A percentile compares a stretch with the other conserved stretches of the same genome.
Evolutionary conservation across 1,284 basidiomycete genomes (phyloP).

Genomic region (Malassezia restricta): DNA sequence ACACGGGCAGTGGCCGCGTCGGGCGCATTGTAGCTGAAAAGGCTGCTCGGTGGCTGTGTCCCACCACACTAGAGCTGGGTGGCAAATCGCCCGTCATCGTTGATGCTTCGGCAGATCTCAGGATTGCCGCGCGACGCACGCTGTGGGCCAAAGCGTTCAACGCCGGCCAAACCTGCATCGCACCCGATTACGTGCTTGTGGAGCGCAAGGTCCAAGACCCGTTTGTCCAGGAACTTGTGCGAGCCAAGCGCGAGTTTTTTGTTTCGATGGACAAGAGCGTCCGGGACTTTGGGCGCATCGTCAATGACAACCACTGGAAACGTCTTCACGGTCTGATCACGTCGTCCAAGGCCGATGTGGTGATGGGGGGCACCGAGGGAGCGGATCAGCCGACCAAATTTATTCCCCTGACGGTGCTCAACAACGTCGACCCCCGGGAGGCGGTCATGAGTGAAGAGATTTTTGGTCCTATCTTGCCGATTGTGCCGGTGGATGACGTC

Average conservation of each 20-base stretch:
- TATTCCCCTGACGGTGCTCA: constrained; percentile 58
- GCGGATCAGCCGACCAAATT: constrained; percentile 54
- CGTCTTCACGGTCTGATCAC: constrained; percentile 59
- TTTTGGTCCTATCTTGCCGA: constrained; percentile 66
- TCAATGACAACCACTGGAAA: constrained; percentile 53
- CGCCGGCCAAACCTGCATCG: constrained; percentile 53
- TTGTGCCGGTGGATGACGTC: constrained; percentile 57
- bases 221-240: constrained; percentile 56
- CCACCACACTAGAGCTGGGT: constrained; percentile 64
- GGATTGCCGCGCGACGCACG: constrained; percentile 51
- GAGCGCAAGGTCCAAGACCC: constrained; percentile 56
- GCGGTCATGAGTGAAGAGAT: constrained; percentile 57
- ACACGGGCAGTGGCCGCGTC: constrained; percentile 57
- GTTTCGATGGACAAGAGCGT: constrained; percentile 47
- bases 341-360: constrained; percentile 59
- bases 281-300: constrained; percentile 51
- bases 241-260: constrained; percentile 49
- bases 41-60: constrained; percentile 73
- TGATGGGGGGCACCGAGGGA: constrained; percentile 56
- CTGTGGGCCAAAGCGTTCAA: constrained; percentile 71
- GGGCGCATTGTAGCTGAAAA: constrained; percentile 67
- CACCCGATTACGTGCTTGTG: constrained; percentile 64
- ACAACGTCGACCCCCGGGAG: constrained; percentile 55
- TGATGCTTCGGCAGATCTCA: constrained; percentile 54
- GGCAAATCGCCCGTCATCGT: constrained; percentile 75